Evolutionary conservation across 1,284 basidiomycete species (phyloP), one percentile per base, ranked within the genome.

Genomic region (Phaffia rhodozyma): DNA sequence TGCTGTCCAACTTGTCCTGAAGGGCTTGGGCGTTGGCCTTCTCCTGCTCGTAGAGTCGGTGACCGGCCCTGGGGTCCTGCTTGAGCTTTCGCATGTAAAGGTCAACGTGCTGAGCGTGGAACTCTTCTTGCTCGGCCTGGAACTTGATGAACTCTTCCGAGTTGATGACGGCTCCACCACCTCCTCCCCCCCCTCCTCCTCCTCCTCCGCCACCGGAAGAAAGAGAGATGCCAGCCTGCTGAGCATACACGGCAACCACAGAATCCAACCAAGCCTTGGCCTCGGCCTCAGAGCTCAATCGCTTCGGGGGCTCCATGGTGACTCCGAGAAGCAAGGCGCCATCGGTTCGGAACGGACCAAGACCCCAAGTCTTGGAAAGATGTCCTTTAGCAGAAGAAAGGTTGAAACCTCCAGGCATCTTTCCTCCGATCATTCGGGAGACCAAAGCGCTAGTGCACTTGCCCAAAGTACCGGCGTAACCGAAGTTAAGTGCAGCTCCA

Each of bases 341-440:
- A 69, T 98, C 94, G 20, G 88, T 84, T 65, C 94, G 89, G 50
- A 83, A 82, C 11, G 93, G 79, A 30, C 94, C 96, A 23, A 98
- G 79, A 67, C 94, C 94, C 93, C 92, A 97, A 47, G 83, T 82
- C 80, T 96, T 97, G 56, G 84, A 83, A 54, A 97, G 81, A 74
- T 97, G 83, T 5, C 83, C 77, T 77, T 96, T 94, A 75, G 93
- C 90, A n/a, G 89, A 83, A 4, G 93, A 90, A 30, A 89, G 80
- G 74, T 97, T 97, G 84, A 98, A 98, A 34, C 94, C 94, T 78
- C 96, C 96, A 50, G 96, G 96, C 87, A 98, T 93, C 79, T 98
- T 98, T 66, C 86, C 85, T 65, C 91, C 90, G 63, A 97, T 82
- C 73, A 97, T 82, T 66, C 96, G 89, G 61, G 92, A 92, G 62